Evolutionary conservation across 2,329 filamentous ascomycete genomes (phyloP), one percentile per base, ranked within the genome.

Genomic region (Fusarium sp.): DNA sequence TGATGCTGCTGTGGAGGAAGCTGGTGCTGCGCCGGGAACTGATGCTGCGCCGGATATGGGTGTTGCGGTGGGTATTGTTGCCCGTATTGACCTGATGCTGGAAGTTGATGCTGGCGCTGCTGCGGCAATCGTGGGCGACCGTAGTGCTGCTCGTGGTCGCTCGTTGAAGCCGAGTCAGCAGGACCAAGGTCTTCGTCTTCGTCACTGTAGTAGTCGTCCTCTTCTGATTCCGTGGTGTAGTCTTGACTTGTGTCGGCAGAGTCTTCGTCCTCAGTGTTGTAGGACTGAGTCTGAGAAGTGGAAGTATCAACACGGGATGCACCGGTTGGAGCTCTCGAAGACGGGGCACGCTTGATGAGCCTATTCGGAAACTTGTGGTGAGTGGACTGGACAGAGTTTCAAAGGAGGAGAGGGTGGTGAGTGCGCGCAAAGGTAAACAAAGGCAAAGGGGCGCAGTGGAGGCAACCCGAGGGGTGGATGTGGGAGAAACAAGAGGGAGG

Each of bases 111-210:
- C 65, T 69, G 82, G 77, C 72, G 81, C 35, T 48, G 43, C 22
- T 75, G 79, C 52, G 74, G 72, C 78, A 78, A 35, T 81, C 83
- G 77, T 80, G 83, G 35, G 80, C 81, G 43, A 37, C 43, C 33
- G 43, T 50, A 64, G 31, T 69, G 76, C n/a, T 66, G 73, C 14
- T 70, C 71, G 62, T 74, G 72, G 18, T 72, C 65, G 56, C 68
- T 73, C 10, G 69, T 72, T 35, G 90, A 92, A 20, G 89, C 90
- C 9, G 90, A 91, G 78, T 92, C 90, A 37, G 86, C 87, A 16
- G 89, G 89, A 3, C 88, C 86, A 72, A 91, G 77, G 39, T 88
- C 88, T 78, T 86, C 87, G 72, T 85, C 83, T 65, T 85, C 82
- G 58, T 80, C 77, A 58, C 80, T 73, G 64, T 81, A 77, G 76